Evolutionary conservation across 83 land plant genomes (phyloP).

Genomic region (Picea engelmannii): DNA sequence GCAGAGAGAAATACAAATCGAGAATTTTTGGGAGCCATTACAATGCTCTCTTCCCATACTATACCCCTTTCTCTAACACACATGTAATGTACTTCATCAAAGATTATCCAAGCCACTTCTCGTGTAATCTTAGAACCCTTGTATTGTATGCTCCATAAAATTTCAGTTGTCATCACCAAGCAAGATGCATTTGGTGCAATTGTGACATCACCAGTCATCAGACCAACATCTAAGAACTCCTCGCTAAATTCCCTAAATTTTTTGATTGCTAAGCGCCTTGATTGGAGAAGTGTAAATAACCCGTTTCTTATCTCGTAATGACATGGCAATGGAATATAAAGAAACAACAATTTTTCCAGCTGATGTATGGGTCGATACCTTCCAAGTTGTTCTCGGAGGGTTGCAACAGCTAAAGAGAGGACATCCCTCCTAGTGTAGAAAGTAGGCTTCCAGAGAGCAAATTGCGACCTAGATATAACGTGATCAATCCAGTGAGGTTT

Average conservation of each 20-base stretch:
- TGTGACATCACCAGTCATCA: conserved; percentile 88
- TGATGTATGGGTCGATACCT: too few species aligned
- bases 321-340: conserved; percentile 94
- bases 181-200: too few species aligned
- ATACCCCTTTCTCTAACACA: too few species aligned
- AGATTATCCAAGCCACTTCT: too few species aligned
- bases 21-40: conserved; percentile 98
- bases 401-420: conserved; percentile 75
- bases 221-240: conserved; percentile 44
- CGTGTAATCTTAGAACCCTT: too few species aligned
- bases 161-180: too few species aligned
- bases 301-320: conserved; percentile 81
- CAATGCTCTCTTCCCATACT: conserved; percentile 54
- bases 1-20: conserved; percentile 99
- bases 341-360: conserved; percentile 74
- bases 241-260: conserved; percentile 91
- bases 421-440: too few species aligned
- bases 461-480: too few species aligned
- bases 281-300: conserved; percentile 76
- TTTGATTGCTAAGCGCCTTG: conserved; percentile 66
- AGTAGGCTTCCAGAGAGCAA: too few species aligned
- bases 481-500: too few species aligned
- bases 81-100: too few species aligned
- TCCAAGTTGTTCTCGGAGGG: background rate
- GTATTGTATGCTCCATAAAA: too few species aligned